Conservation (phyloP, 345 rosid genomes). For the Pugionium dolabratum region DNA sequence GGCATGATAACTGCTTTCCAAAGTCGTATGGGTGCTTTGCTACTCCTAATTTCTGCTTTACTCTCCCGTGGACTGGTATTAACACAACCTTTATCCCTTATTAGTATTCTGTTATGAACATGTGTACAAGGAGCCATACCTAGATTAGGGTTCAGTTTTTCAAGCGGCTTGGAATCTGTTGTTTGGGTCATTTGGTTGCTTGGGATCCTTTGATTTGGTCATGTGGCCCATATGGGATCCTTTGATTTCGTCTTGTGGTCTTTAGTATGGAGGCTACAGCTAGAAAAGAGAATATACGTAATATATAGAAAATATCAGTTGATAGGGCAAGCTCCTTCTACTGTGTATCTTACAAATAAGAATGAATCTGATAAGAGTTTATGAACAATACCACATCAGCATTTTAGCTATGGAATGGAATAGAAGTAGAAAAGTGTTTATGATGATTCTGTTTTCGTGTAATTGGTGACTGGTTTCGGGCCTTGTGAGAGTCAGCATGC, state of each 20-base stretch:
- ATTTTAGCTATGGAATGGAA: not conserved
- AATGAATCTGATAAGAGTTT: not conserved
- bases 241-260: not conserved
- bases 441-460: constrained; percentile 1
- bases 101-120: not conserved
- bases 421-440: not conserved
- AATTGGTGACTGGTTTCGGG: constrained; percentile 6
- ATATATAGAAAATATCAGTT: not conserved
- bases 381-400: not conserved
- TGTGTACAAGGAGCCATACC: not conserved
- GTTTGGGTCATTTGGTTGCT: not conserved
- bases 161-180: not conserved
- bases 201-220: not conserved
- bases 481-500: not conserved
- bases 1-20: constrained; percentile 66
- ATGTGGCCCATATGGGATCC: not conserved
- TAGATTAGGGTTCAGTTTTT: constrained; percentile 20
- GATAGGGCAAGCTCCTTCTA: constrained; percentile 1
- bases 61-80: constrained; percentile 96
- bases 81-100: constrained; percentile 13
- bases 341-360: not conserved
- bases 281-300: not conserved
- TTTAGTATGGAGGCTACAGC: constrained; percentile 5
- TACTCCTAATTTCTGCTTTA: constrained; percentile 91
- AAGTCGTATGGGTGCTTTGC: constrained; percentile 94